Evolutionary conservation across 208 protist species (phyloP).

Genomic region (Leishmania arabica): DNA sequence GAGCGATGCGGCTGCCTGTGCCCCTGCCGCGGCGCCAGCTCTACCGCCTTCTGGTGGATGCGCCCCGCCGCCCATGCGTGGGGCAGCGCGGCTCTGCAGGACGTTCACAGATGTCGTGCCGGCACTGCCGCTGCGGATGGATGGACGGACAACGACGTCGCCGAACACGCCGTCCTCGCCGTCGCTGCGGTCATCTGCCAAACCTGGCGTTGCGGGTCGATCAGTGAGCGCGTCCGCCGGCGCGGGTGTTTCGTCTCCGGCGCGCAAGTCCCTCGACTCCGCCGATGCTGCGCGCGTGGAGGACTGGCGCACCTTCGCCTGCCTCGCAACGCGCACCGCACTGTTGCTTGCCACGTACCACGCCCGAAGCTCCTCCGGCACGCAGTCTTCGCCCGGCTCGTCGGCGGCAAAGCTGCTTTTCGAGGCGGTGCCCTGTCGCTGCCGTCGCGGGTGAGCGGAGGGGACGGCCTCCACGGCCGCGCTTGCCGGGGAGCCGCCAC

Average conservation of each 20-base stretch:
- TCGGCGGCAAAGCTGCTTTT: background rate
- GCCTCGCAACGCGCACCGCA: background rate
- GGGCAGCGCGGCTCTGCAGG: conserved; percentile 5
- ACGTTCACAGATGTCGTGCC: conserved; percentile 48
- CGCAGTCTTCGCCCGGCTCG: conserved; percentile 1
- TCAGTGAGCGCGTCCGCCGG: background rate
- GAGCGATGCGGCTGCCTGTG: background rate
- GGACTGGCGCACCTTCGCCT: background rate
- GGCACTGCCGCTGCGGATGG: conserved; percentile 33
- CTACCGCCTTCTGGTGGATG: background rate
- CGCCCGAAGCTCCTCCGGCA: conserved; percentile 20
- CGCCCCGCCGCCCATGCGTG: background rate
- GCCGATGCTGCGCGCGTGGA: background rate
- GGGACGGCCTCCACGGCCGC: background rate
- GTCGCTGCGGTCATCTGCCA: background rate
- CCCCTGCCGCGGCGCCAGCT: background rate
- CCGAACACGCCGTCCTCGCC: background rate
- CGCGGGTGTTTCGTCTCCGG: background rate
- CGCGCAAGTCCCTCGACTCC: background rate
- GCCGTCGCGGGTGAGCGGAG: background rate
- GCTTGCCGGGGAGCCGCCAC: background rate
- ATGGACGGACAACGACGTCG: background rate
- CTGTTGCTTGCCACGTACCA: conserved; percentile 23
- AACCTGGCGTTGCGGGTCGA: background rate
- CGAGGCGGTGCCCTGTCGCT: background rate